These are phyloP conservation scores for Podaxis sp. DNA, from an alignment of 768 basidiomycete species.

Conservation along the genomic window DNA sequence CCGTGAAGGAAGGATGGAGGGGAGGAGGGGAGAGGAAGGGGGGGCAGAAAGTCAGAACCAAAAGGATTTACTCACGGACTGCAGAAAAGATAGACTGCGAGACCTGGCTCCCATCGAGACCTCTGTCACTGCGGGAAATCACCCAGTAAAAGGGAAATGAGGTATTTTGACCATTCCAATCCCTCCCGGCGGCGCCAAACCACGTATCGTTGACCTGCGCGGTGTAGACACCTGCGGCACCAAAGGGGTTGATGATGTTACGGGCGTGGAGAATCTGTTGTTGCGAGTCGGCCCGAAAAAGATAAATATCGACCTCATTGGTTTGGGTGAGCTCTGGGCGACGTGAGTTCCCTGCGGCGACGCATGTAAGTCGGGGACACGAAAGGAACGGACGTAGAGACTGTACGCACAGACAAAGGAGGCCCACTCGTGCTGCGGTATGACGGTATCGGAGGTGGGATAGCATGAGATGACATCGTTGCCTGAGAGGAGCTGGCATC, in stretches of 20 bases:
- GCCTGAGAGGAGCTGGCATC: constrained; percentile 57
- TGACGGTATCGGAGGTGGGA: constrained; percentile 50
- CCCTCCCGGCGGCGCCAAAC: constrained; percentile 57
- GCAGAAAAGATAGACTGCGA: constrained; percentile 77
- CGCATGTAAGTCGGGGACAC: constrained; percentile 16
- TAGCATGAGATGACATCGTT: constrained; percentile 80
- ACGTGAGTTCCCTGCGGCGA: constrained; percentile 66
- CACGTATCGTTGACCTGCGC: constrained; percentile 71
- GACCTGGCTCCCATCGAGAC: constrained; percentile 55
- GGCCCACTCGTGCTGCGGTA: constrained; percentile 75
- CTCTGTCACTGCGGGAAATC: constrained; percentile 56
- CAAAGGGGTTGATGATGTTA: constrained; percentile 42
- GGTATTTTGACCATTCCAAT: constrained; percentile 49
- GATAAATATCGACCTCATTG: constrained; percentile 70
- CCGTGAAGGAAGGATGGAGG: constrained; percentile 11
- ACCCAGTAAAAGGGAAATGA: constrained; percentile 78
- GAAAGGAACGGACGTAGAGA: constrained; percentile 13
- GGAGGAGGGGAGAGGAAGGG: background rate
- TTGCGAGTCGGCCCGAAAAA: constrained; percentile 71
- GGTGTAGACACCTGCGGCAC: constrained; percentile 51
- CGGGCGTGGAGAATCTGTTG: constrained; percentile 41
- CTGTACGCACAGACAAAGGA: constrained; percentile 73
- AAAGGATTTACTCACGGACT: constrained; percentile 60
- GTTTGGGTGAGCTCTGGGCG: constrained; percentile 64
- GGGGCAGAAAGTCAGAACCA: background rate